Base-by-base conservation (phyloP, 2,329 filamentous ascomycete genomes). In the Akanthomyces lecanii region DNA sequence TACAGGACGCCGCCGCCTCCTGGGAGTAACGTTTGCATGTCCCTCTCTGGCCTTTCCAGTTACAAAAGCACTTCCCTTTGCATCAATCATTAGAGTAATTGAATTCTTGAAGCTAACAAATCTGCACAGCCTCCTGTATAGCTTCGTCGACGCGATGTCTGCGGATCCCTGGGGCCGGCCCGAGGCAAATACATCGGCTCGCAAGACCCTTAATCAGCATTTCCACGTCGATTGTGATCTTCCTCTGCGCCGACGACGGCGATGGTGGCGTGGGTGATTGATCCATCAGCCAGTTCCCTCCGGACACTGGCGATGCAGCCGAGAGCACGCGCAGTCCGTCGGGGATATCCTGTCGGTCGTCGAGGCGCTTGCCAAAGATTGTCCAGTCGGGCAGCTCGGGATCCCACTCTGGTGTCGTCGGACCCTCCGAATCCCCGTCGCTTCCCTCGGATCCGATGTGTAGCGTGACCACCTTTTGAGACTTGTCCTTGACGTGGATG, bases 301-400 rank as follows among this genome's bases (percentile, higher is more conserved):
- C 48, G 8, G 57, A 16, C 36, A n/a, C 11, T 3, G 52, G 45
- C 16, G 61, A 44, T 4, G 45, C 25, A 8, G 36, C 12, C 10
- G 62, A 18, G 18, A 63, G 18, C 18, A 23, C 47, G 18, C 62
- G 54, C 38, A 50, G n/a, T n/a, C 62, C 62, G 12, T n/a, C 5
- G 16, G 62, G 62, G 5, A 63, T 40, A 4, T 53, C 42, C 33
- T 63, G 62, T 28, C 38, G n/a, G 3, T 63, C 47, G 40, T 63
- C 62, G 30, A 59, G 45, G 23, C 40, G 36, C 28, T 42, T 59
- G 6, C 62, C 62, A 18, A 63, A 63, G 21, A 63, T 63, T 11
- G 62, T 63, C 62, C 62, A 63, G 54, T 63, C 62, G 1, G 55
- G 62, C 16, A 63, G 54, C 38, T 63, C 61, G 5, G 53, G 53